Conservation (phyloP, 768 basidiomycete species). For the Leccinum uliginosum region DNA sequence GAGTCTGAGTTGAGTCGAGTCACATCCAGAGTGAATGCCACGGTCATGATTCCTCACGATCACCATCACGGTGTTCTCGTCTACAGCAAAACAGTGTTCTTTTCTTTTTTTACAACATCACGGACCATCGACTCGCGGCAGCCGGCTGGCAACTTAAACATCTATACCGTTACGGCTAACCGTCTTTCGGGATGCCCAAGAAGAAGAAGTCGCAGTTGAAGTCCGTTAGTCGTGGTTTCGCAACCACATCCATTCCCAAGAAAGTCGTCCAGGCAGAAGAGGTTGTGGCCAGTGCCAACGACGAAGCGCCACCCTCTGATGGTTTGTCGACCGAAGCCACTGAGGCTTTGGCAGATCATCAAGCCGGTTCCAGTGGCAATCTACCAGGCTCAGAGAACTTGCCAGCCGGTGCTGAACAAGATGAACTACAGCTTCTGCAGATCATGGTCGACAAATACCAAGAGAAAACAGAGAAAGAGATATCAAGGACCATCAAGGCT, state of each 20-base stretch:
- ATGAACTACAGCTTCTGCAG: slow-evolving; percentile 60
- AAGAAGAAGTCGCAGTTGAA: slow-evolving; percentile 83
- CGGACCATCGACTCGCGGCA: background rate
- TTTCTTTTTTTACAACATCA: background rate
- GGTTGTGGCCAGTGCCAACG: slow-evolving; percentile 13
- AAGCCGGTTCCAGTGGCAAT: slow-evolving; percentile 2
- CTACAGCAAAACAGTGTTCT: background rate
- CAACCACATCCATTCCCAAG: slow-evolving; percentile 80
- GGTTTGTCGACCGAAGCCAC: slow-evolving; percentile 5
- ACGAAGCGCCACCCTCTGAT: slow-evolving; percentile 3
- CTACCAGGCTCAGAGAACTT: slow-evolving; percentile 20
- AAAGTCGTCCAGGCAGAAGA: slow-evolving; percentile 43
- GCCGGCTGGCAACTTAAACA: background rate
- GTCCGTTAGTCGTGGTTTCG: slow-evolving; percentile 70
- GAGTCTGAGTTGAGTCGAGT: background rate
- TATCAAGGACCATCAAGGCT: slow-evolving; percentile 69
- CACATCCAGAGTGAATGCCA: background rate
- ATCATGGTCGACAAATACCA: slow-evolving; percentile 75
- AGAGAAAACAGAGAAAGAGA: slow-evolving; percentile 86
- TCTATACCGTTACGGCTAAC: background rate
- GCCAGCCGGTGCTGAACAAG: slow-evolving; percentile 35
- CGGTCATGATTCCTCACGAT: background rate
- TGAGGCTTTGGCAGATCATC: slow-evolving; percentile 5
- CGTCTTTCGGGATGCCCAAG: slow-evolving; percentile 54
- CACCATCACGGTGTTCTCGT: background rate